Conservation (phyloP, 176 grass and related monocot species). For the Oryza coarctata region DNA sequence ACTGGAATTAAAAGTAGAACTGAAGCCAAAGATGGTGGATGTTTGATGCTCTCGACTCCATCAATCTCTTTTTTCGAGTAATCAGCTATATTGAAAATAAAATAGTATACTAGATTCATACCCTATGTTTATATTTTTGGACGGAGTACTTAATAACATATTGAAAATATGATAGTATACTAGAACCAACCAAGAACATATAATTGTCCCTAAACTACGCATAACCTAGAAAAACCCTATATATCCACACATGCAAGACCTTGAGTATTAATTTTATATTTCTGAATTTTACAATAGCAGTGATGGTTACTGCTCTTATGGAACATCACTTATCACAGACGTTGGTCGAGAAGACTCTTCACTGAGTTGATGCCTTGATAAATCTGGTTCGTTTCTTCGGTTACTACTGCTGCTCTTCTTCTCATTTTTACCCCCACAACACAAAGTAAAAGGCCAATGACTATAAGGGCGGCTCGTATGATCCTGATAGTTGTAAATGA, state of each 20-base stretch:
- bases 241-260: slow-evolving; percentile 1
- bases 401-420: slow-evolving; percentile 36
- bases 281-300: not conserved
- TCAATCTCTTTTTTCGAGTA: too few species aligned
- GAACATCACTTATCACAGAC: slow-evolving; percentile 15
- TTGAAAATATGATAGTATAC: too few species aligned
- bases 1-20: too few species aligned
- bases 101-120: too few species aligned
- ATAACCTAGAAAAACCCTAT: not conserved
- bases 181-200: not conserved
- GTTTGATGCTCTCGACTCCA: too few species aligned
- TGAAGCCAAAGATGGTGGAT: too few species aligned
- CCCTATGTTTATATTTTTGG: too few species aligned
- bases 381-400: slow-evolving; percentile 34
- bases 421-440: slow-evolving; percentile 60
- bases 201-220: not conserved
- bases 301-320: not conserved
- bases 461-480: slow-evolving; percentile 53
- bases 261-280: not conserved
- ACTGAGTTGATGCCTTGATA: slow-evolving; percentile 45
- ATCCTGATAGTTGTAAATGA: slow-evolving; percentile 42
- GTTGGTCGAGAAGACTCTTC: slow-evolving; percentile 35
- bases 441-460: slow-evolving; percentile 68
- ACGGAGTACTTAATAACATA: too few species aligned
- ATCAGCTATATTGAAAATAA: too few species aligned